These are phyloP conservation scores for Lipomyces spencermartinsiae DNA, from an alignment of 805 yeast genomes.

Conservation along the genomic window DNA sequence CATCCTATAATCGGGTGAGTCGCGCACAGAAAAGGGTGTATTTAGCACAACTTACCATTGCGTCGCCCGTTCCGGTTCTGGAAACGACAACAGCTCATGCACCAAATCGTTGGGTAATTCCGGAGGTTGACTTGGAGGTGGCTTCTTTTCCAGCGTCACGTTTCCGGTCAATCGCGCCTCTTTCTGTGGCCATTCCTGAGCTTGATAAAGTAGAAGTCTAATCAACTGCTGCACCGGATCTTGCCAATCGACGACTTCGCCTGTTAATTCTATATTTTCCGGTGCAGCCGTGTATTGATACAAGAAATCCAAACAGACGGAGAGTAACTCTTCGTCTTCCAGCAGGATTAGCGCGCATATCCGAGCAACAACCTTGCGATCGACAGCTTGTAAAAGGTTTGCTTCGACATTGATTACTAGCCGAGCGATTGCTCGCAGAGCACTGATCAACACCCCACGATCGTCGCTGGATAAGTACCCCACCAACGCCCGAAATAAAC, in stretches of 20 bases:
- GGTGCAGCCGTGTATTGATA: constrained; percentile 77
- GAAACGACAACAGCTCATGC: constrained; percentile 64
- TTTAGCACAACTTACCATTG: constrained; percentile 60
- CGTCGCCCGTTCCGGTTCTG: constrained; percentile 91
- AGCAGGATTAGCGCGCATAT: constrained; percentile 65
- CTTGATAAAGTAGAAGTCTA: constrained; percentile 38
- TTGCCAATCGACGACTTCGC: constrained; percentile 56
- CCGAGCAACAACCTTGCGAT: constrained; percentile 56
- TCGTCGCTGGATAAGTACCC: constrained; percentile 65
- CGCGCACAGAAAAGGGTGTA: background rate
- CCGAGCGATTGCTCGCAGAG: constrained; percentile 79
- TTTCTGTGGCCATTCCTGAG: constrained; percentile 25
- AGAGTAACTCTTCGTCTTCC: constrained; percentile 71
- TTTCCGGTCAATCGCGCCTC: constrained; percentile 51
- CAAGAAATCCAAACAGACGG: constrained; percentile 79
- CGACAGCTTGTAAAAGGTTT: constrained; percentile 53
- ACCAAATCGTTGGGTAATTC: constrained; percentile 60
- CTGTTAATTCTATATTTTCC: constrained; percentile 59
- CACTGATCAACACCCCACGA: constrained; percentile 69
- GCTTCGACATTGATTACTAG: constrained; percentile 70
- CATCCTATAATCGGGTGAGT: constrained; percentile 48
- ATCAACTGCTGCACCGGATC: constrained; percentile 46
- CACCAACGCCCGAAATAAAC: constrained; percentile 74
- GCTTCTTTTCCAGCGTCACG: constrained; percentile 57
- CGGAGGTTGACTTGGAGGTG: constrained; percentile 73